Evolutionary conservation across 163 green algal genomes (phyloP), one percentile per base, ranked within the genome.

Genomic region (Dunaliella salina): DNA sequence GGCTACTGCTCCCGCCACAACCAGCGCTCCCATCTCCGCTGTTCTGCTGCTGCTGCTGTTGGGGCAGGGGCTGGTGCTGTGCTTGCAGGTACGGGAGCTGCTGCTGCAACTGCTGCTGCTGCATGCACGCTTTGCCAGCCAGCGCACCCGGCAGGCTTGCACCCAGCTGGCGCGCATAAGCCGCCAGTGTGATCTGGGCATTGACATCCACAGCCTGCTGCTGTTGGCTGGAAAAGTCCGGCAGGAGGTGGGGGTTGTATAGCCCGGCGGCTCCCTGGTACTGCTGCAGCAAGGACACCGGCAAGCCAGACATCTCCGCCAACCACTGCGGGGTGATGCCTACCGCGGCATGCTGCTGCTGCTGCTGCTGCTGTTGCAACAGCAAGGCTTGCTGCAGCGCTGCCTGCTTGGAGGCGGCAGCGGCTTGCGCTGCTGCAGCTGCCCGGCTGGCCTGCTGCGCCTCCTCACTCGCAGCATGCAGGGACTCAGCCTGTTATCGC

Each of bases 371-470:
- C 57, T 69, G 57, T 18, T 75, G 63, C 22, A 75, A 29, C 22
- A 75, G 63, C 63, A 75, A 15, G 22, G 63, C 63, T 29, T 75
- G 63, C 63, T 75, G 63, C 32, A 82, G 32, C 32, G 79, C 79
- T 59, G 79, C 79, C 35, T 82, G 79, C 35, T 35, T 45, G 13
- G 79, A 35, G 32, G 33, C 79, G 0, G 79, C 79, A 4, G 79
- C 79, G 8, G 79, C 79, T 40, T 84, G 80, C 17, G 80, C 80
- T 1, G 80, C 80, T 22, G 80, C 80, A 24, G 57, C 80, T 33
- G 80, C 80, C 35, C 57, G 22, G 24, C 50, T 45, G 25, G 50
- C 33, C 40, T 84, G 80, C 35, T 71, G 80, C 80, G 80, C 80
- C 80, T 57, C 22, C 32, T 82, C 35, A 33, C 33, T 82, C 26